Evolutionary conservation across 495 filamentous ascomycete genomes (phyloP).

Genomic region (Pyrenula massariospora): DNA sequence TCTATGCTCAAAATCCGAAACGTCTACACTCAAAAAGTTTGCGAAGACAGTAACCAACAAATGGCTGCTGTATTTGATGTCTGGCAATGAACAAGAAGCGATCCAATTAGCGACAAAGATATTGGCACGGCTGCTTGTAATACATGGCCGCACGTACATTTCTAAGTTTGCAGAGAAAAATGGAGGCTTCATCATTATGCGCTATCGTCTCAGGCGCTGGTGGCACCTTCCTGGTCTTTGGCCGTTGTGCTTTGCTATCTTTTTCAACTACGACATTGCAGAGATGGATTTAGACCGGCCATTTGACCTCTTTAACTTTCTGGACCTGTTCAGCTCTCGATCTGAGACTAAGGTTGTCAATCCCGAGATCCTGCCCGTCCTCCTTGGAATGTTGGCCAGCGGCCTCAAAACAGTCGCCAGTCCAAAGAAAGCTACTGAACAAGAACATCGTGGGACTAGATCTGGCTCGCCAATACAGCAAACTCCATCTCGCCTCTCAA

Average conservation of each 20-base stretch:
- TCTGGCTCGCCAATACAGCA: neutral
- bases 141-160: constrained; percentile 67
- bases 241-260: constrained; percentile 79
- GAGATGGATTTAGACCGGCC: constrained; percentile 59
- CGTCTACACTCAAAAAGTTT: constrained; percentile 66
- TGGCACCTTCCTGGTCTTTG: constrained; percentile 80
- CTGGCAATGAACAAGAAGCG: constrained; percentile 73
- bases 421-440: neutral
- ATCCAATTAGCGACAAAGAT: constrained; percentile 76
- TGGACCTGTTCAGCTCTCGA: constrained; percentile 50
- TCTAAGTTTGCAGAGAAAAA: constrained; percentile 76
- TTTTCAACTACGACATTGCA: constrained; percentile 74
- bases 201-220: constrained; percentile 68
- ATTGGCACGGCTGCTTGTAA: constrained; percentile 70
- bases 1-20: constrained; percentile 61
- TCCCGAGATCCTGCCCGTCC: constrained; percentile 68
- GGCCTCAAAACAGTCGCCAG: constrained; percentile 57
- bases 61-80: constrained; percentile 92
- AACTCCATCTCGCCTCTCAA: neutral
- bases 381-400: constrained; percentile 78
- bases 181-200: constrained; percentile 78
- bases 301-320: constrained; percentile 60
- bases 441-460: neutral
- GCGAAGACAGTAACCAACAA: constrained; percentile 90
- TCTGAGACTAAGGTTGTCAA: constrained; percentile 52